Percentiles rank a stretch among this genome's conserved stretches.
These are phyloP conservation scores for Sporothrix inflata DNA, from an alignment of 2,329 filamentous ascomycete species.

Conservation along the genomic window DNA sequence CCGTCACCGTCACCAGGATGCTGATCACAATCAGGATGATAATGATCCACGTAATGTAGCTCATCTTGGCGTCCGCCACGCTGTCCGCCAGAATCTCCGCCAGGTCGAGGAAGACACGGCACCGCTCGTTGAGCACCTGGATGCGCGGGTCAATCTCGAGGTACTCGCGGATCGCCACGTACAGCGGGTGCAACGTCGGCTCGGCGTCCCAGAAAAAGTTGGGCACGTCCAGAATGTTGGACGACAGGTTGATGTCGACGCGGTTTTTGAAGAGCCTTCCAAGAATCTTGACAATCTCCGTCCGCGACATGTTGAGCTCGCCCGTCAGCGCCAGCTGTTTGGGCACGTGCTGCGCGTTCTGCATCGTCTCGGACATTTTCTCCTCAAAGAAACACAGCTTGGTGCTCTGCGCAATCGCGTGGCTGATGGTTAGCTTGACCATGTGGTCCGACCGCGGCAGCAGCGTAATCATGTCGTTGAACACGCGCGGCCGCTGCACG, in stretches of 20 bases:
- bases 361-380: constrained; percentile 92
- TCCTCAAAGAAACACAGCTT: constrained; percentile 97
- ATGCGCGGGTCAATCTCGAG: constrained; percentile 96
- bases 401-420: constrained; percentile 96
- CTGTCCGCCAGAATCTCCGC: constrained; percentile 93
- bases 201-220: constrained; percentile 99
- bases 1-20: constrained; percentile 87
- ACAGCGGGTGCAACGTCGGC: constrained; percentile 90
- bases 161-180: constrained; percentile 92
- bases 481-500: constrained; percentile 85
- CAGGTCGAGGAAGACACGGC: constrained; percentile 92
- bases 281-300: constrained; percentile 89
- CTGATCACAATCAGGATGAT: constrained; percentile 90
- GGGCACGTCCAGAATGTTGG: constrained; percentile 92
- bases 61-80: constrained; percentile 94
- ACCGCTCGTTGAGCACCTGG: constrained; percentile 95
- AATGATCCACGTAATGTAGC: constrained; percentile 95
- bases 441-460: constrained; percentile 91
- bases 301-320: constrained; percentile 85
- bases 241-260: constrained; percentile 96
- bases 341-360: constrained; percentile 88
- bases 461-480: constrained; percentile 99
- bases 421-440: constrained; percentile 97
- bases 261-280: constrained; percentile 89
- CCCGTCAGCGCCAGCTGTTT: constrained; percentile 87